A percentile compares a stretch with the other conserved stretches of the same genome.
These are phyloP conservation scores for Ogataea nonfermentans DNA, from an alignment of 805 yeast genomes.

Conservation along the genomic window DNA sequence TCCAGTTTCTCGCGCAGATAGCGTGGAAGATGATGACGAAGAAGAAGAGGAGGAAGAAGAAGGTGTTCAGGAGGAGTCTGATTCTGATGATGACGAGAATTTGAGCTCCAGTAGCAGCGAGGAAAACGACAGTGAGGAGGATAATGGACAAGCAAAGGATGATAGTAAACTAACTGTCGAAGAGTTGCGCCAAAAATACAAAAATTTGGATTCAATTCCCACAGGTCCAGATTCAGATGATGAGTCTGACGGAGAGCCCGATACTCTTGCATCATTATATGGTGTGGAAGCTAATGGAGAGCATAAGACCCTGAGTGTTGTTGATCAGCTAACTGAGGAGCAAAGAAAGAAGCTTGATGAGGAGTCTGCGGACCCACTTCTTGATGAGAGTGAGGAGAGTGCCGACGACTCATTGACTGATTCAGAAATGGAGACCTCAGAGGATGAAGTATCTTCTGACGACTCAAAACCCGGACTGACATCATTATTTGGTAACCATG, in stretches of 20 bases:
- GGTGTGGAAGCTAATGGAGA: constrained; percentile 19
- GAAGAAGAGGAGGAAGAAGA: constrained; percentile 22
- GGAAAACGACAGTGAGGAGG: constrained; percentile 24
- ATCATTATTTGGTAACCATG: constrained; percentile 35
- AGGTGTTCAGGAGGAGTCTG: constrained; percentile 19
- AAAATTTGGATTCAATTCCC: constrained; percentile 35
- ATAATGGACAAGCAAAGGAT: constrained; percentile 23
- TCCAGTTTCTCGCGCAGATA: constrained; percentile 23
- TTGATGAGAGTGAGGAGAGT: constrained; percentile 22
- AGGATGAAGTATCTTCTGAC: constrained; percentile 16
- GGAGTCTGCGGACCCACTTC: constrained; percentile 21
- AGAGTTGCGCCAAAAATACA: constrained; percentile 55
- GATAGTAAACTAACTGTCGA: constrained; percentile 56
- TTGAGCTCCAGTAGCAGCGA: constrained; percentile 21
- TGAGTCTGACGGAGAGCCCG: constrained; percentile 21
- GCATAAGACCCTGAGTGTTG: constrained; percentile 15
- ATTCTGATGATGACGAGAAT: constrained; percentile 8
- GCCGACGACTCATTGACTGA: constrained; percentile 21
- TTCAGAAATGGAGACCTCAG: constrained; percentile 21
- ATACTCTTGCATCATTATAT: constrained; percentile 35
- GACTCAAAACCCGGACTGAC: constrained; percentile 32
- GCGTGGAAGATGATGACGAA: constrained; percentile 12
- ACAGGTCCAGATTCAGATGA: constrained; percentile 19
- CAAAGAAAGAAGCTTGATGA: constrained; percentile 21
- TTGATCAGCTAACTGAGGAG: constrained; percentile 30